Base-by-base conservation (phyloP, 2,329 filamentous ascomycete species). In the Trichoderma sp. region DNA sequence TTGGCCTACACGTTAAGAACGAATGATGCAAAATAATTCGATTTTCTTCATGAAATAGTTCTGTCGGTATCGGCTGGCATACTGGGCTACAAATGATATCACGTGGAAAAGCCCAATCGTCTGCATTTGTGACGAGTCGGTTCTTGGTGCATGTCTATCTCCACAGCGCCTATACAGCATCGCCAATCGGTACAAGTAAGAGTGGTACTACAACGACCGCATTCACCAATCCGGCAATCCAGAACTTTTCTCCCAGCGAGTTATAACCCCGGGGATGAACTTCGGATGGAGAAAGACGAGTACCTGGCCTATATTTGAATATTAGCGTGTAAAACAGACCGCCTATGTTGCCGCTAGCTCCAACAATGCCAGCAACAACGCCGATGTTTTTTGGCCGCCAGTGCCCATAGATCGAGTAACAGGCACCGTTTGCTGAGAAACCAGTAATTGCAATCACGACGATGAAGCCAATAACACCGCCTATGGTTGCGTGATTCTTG, bases 321-420 rank as follows among this genome's bases (percentile, higher is more conserved):
- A 88, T 76, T 93, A 96, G 88, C 24, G 93, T 91, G 75, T 96
- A 97, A 60, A 96, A 79, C 63, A 97, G 88, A 14, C 94, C 94
- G 4, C 94, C 94, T 11, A 97, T 79, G 75, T 97, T 97, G 1
- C 94, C 94, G 10, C 87, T 84, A 0, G 91, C 93, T 11, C 94
- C 94, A 0, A 93, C 91, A 43, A 92, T 83, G 14, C 94, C 94
- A 0, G 91, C 92, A 7, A 97, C 86, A 68, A 86, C 78, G 16
- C 93, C 94, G 79, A 97, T 97, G 70, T 93, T 92, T 71, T 86
- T 86, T 0, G 93, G 92, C 79, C 94, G 91, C 1, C 97, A 91
- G 77, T 97, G 94, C 4, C 94, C 93, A 29, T 97, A 91, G 6
- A 97, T 85, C 0, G 92, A 88, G 79, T 96, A 97, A 81, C 92